Percentiles rank a stretch among this genome's conserved stretches.
Evolutionary conservation across 768 basidiomycete species (phyloP).

Genomic region (Podaxis pistillaris): DNA sequence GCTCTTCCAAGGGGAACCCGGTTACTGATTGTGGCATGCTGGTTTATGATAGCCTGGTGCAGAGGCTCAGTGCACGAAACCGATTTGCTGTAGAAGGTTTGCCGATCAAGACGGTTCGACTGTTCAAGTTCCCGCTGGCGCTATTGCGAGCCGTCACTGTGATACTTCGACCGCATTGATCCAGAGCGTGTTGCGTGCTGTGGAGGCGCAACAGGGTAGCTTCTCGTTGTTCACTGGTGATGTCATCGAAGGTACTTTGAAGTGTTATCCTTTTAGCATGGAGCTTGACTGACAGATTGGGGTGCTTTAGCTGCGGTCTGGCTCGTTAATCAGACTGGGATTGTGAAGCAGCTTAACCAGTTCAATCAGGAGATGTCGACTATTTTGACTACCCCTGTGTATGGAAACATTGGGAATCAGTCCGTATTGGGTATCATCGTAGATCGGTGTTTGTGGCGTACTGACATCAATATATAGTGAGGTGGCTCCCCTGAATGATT

Average conservation of each 20-base stretch:
- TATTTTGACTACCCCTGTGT: conserved; percentile 40
- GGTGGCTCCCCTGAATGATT: conserved; percentile 53
- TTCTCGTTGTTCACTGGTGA: conserved; percentile 68
- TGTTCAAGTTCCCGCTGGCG: conserved; percentile 42
- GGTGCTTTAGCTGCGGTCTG: background rate
- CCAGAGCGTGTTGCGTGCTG: conserved; percentile 49
- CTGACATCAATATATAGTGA: conserved; percentile 35
- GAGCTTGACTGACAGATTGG: background rate
- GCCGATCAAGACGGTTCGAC: conserved; percentile 33
- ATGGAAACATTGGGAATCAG: conserved; percentile 40
- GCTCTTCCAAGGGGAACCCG: background rate
- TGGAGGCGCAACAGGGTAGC: conserved; percentile 32
- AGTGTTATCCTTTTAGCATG: background rate
- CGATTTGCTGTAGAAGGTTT: conserved; percentile 60
- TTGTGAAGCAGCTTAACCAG: conserved; percentile 39
- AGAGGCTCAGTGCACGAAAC: conserved; percentile 55
- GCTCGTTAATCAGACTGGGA: conserved; percentile 30
- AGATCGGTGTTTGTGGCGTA: background rate
- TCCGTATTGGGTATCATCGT: background rate
- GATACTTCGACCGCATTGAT: conserved; percentile 49
- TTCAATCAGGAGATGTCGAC: conserved; percentile 46
- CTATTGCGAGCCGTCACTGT: conserved; percentile 46
- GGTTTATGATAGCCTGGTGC: conserved; percentile 39
- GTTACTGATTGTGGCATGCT: background rate
- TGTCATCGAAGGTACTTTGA: conserved; percentile 51